phyloP scores from a whole-genome alignment of 352 stramenopile species.

The Phytophthora pseudosyringae region DNA sequence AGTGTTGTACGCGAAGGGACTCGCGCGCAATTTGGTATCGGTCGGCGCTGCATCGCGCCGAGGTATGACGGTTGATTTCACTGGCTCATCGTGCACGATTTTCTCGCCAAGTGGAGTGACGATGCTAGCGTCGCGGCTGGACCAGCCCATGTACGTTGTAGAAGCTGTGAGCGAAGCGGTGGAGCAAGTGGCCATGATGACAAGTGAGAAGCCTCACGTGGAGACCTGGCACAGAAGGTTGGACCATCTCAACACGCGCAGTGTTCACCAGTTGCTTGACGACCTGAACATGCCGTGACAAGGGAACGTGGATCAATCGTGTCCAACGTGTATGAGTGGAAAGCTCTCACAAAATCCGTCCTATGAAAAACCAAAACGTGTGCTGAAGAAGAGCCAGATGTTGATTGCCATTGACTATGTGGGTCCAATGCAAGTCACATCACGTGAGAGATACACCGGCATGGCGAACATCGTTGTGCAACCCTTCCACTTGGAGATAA shows the following conservation, averaged over 20 bases:
- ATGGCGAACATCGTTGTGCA: slow-evolving; percentile 7
- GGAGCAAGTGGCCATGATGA: too few species aligned
- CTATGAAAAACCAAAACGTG: background rate
- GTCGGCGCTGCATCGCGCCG: slow-evolving; percentile 8
- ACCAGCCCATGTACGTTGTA: slow-evolving; percentile 9
- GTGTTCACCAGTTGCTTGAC: slow-evolving; percentile 3
- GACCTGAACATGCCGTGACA: background rate
- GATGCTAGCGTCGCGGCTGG: background rate
- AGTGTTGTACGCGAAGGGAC: slow-evolving; percentile 11
- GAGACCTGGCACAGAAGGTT: slow-evolving; percentile 8
- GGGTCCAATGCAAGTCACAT: slow-evolving; percentile 6
- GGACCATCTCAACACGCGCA: slow-evolving; percentile 12
- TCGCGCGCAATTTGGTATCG: slow-evolving; percentile 15
- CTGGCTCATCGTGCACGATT: slow-evolving; percentile 1
- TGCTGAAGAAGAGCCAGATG: slow-evolving; percentile 14
- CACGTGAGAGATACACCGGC: slow-evolving; percentile 3
- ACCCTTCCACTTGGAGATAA: slow-evolving; percentile 12
- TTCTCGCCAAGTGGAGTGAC: background rate
- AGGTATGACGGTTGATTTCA: slow-evolving; percentile 6
- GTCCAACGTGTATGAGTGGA: slow-evolving; percentile 10
- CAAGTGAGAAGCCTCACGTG: background rate
- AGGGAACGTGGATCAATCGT: background rate
- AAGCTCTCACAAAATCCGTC: slow-evolving; percentile 4
- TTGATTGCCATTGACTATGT: slow-evolving; percentile 18
- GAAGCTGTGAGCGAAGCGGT: background rate